These are phyloP conservation scores for Backusella tuberculispora DNA, from an alignment of 192 early-diverging fungal species.

Conservation along the genomic window DNA sequence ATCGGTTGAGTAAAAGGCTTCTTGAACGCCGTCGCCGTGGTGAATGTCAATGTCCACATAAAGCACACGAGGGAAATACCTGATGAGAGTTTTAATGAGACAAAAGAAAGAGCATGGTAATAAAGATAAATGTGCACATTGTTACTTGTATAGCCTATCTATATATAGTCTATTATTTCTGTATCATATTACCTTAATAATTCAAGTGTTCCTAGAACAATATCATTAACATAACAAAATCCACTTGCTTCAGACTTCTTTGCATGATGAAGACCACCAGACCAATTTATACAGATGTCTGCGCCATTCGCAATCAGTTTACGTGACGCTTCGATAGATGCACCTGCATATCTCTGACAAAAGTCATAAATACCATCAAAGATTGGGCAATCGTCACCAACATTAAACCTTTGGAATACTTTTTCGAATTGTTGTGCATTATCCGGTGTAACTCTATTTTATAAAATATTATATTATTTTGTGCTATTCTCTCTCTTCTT, in stretches of 20 bases:
- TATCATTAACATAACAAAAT: constrained; percentile 99
- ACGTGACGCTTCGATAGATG: constrained; percentile 87
- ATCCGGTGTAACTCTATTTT: constrained; percentile 66
- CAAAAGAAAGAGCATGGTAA: no score
- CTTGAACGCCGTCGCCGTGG: constrained; percentile 98
- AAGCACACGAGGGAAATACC: constrained; percentile 80
- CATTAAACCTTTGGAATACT: constrained; percentile 78
- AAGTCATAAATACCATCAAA: constrained; percentile 98
- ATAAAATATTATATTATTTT: not conserved
- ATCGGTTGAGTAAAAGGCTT: constrained; percentile 91
- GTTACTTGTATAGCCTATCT: no score
- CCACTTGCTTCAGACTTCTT: constrained; percentile 88
- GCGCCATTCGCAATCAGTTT: constrained; percentile 80
- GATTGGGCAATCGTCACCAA: constrained; percentile 97
- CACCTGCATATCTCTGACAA: constrained; percentile 89
- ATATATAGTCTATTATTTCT: not conserved
- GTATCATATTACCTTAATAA: constrained; percentile 63
- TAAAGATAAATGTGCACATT: no score
- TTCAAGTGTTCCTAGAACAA: constrained; percentile 90
- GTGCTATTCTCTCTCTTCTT: no score
- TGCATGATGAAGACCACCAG: constrained; percentile 95
- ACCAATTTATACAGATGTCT: constrained; percentile 98
- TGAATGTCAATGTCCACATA: constrained; percentile 98
- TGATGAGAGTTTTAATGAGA: constrained; percentile 18
- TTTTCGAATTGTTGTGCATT: constrained; percentile 62